Conservation (phyloP, 2,329 filamentous ascomycete genomes). For the Samsoniella hepiali region DNA sequence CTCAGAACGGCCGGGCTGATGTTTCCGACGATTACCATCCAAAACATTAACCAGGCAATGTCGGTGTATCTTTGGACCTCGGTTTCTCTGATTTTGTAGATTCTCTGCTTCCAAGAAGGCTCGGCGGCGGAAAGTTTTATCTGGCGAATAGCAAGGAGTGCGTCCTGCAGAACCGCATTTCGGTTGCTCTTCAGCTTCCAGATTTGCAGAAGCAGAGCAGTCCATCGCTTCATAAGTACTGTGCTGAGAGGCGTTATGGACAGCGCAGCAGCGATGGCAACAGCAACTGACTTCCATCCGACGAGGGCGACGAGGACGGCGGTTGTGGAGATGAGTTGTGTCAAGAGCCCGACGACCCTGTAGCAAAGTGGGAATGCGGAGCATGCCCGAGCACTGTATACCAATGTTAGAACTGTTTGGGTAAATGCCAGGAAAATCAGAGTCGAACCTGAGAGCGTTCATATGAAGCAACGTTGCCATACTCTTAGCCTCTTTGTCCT, state of each 20-base stretch:
- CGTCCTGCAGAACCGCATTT: neutral
- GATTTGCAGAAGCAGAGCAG: neutral
- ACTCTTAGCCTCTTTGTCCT: neutral
- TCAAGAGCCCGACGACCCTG: neutral
- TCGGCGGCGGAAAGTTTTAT: slow-evolving; percentile 21
- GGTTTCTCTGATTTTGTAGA: slow-evolving; percentile 9
- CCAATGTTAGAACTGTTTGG: neutral
- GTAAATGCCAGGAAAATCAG: fast-evolving
- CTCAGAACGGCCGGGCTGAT: slow-evolving; percentile 17
- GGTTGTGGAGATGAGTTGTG: neutral
- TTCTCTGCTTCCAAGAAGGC: slow-evolving; percentile 13
- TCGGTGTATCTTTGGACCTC: slow-evolving; percentile 5
- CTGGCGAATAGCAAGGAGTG: slow-evolving; percentile 17
- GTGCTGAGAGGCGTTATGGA: neutral
- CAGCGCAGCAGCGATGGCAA: neutral
- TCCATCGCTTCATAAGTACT: neutral
- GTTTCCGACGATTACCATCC: neutral
- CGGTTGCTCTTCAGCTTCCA: neutral
- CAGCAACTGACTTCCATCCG: neutral
- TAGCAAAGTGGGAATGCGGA: neutral
- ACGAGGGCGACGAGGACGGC: slow-evolving; percentile 6
- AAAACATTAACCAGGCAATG: slow-evolving; percentile 1
- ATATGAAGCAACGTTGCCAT: neutral
- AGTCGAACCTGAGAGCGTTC: neutral
- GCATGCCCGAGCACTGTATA: neutral